phyloP scores from a whole-genome alignment of 257 asterid species.

The Paraleonurus japonicus region DNA sequence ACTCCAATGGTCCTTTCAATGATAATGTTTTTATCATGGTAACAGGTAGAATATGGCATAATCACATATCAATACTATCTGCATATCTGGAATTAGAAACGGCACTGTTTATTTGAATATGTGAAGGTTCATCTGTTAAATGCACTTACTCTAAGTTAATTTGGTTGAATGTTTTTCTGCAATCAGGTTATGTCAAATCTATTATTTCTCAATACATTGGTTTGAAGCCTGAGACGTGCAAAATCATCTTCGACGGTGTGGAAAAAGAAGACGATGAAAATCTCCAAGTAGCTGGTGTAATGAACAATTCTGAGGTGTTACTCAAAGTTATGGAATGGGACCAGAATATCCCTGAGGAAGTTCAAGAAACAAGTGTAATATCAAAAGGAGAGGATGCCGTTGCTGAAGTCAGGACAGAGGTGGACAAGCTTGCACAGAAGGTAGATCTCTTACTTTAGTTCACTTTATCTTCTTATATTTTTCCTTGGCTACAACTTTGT shows the following conservation, averaged over 20 bases:
- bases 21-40: conserved; percentile 6
- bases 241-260: conserved; percentile 59
- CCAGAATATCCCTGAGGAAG: conserved; percentile 36
- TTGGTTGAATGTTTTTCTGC: conserved; percentile 13
- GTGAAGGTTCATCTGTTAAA: background rate
- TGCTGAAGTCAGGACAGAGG: conserved; percentile 63
- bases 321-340: conserved; percentile 41
- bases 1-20: background rate
- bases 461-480: background rate
- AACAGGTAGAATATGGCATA: background rate
- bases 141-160: conserved; percentile 1
- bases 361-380: conserved; percentile 33
- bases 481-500: background rate
- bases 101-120: conserved; percentile 6
- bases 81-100: conserved; percentile 6
- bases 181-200: conserved; percentile 68
- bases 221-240: conserved; percentile 55
- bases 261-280: conserved; percentile 59
- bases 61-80: conserved; percentile 10
- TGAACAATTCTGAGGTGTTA: conserved; percentile 51
- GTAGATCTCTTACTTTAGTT: conserved; percentile 31
- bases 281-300: conserved; percentile 61
- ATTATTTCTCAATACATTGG: conserved; percentile 46
- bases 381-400: conserved; percentile 66
- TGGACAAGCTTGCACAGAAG: conserved; percentile 69